Percentiles rank a stretch among this genome's conserved stretches.
Evolutionary conservation across 805 yeast species (phyloP).

Genomic region (Barnettozyma populi): DNA sequence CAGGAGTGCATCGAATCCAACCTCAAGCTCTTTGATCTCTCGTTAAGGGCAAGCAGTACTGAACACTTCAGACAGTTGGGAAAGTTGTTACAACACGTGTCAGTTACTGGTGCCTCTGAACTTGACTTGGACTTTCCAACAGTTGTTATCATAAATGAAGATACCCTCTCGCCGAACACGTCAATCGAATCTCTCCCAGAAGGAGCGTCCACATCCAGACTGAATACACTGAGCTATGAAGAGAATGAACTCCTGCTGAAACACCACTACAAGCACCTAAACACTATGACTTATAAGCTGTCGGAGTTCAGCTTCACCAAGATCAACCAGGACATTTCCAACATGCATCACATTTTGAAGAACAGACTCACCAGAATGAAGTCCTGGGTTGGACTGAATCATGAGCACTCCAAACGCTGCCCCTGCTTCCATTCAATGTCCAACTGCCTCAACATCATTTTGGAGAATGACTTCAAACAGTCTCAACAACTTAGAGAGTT

Average conservation of each 20-base stretch:
- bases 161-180: background rate
- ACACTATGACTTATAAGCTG: constrained; percentile 16
- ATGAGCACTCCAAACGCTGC: constrained; percentile 16
- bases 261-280: constrained; percentile 22
- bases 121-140: constrained; percentile 25
- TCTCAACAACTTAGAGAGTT: constrained; percentile 13
- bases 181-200: background rate
- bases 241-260: constrained; percentile 12
- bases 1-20: constrained; percentile 10
- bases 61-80: constrained; percentile 13
- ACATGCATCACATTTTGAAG: constrained; percentile 17
- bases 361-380: constrained; percentile 33
- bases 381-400: constrained; percentile 38
- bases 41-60: constrained; percentile 7
- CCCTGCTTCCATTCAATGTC: constrained; percentile 32
- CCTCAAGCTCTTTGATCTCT: constrained; percentile 12
- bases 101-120: constrained; percentile 23
- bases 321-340: constrained; percentile 17
- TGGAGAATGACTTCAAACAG: constrained; percentile 17
- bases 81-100: constrained; percentile 14
- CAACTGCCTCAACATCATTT: constrained; percentile 23
- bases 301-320: constrained; percentile 14
- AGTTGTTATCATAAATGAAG: constrained; percentile 20
- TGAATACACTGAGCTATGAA: constrained; percentile 13
- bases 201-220: background rate